Percentiles rank a stretch among this genome's conserved stretches.
Conservation (phyloP, 1,284 basidiomycete species). For the Pascua sp. region DNA sequence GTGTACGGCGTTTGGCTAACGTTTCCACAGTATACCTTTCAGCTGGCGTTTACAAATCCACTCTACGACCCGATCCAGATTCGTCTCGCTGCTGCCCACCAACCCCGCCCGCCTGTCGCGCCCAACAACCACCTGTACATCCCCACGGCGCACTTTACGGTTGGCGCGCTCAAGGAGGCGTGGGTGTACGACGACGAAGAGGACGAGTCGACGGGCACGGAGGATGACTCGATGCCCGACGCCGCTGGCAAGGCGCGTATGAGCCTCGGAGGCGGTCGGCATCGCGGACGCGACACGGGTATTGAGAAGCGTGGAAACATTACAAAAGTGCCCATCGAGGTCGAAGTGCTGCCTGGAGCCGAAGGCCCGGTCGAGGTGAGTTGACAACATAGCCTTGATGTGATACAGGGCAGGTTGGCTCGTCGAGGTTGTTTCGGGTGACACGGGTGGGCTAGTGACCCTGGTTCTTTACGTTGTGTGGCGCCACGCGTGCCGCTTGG, state of each 20-base stretch:
- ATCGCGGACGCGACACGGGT: constrained; percentile 39
- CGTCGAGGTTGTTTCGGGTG: no score
- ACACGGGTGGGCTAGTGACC: no score
- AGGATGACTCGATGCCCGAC: constrained; percentile 35
- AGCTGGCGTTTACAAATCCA: constrained; percentile 85
- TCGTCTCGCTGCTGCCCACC: constrained; percentile 61
- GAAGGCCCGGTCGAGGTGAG: constrained; percentile 22
- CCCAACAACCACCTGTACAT: constrained; percentile 56
- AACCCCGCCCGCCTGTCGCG: constrained; percentile 47
- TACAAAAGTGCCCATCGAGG: constrained; percentile 63
- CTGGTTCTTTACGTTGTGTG: no score
- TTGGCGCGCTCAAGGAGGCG: constrained; percentile 84
- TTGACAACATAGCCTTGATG: not conserved
- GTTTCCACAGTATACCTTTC: constrained; percentile 64
- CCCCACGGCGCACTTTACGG: constrained; percentile 68
- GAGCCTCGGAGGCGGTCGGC: constrained; percentile 45
- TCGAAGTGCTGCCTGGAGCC: constrained; percentile 25
- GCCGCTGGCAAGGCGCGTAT: constrained; percentile 12
- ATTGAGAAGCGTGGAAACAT: constrained; percentile 66
- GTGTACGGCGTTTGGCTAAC: not conserved
- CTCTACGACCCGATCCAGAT: constrained; percentile 91
- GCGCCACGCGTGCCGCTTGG: no score
- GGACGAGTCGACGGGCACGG: constrained; percentile 66
- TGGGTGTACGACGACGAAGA: constrained; percentile 89
- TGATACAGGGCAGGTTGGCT: no score